Evolutionary conservation across 1,284 basidiomycete species (phyloP).

Genomic region (Cryptococcus sp.): DNA sequence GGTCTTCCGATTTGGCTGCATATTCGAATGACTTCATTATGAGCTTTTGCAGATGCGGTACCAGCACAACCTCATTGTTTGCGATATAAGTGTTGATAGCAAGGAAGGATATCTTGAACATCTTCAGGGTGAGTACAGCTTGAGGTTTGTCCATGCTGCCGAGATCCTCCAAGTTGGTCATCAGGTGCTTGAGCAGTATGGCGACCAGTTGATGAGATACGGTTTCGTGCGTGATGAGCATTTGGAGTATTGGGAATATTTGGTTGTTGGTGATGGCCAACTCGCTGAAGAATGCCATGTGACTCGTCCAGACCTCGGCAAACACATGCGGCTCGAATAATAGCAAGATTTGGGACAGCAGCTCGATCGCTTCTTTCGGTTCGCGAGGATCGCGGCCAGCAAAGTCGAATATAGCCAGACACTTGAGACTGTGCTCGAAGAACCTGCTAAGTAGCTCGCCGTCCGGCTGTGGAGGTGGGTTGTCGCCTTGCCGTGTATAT

Average conservation of each 20-base stretch:
- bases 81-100: conserved; percentile 79
- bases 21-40: conserved; percentile 97
- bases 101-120: conserved; percentile 96
- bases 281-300: conserved; percentile 85
- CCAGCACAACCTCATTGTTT: conserved; percentile 87
- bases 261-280: conserved; percentile 73
- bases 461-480: conserved; percentile 67
- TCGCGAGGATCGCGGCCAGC: conserved; percentile 67
- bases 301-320: conserved; percentile 90
- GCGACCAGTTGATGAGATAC: conserved; percentile 90
- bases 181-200: conserved; percentile 85
- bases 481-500: conserved; percentile 77
- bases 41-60: conserved; percentile 87
- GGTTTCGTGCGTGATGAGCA: conserved; percentile 78
- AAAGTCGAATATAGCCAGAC: conserved; percentile 82
- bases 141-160: conserved; percentile 80
- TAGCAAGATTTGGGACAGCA: conserved; percentile 73
- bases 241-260: conserved; percentile 83
- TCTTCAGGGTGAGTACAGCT: conserved; percentile 76
- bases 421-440: conserved; percentile 81
- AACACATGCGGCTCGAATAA: conserved; percentile 88
- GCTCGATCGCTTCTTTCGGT: conserved; percentile 83
- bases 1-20: conserved; percentile 87
- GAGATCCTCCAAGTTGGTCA: conserved; percentile 77
- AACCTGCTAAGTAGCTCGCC: conserved; percentile 84